These are phyloP conservation scores for Arachis hypogaea DNA, from an alignment of 306 rosid species.

Conservation along the genomic window DNA sequence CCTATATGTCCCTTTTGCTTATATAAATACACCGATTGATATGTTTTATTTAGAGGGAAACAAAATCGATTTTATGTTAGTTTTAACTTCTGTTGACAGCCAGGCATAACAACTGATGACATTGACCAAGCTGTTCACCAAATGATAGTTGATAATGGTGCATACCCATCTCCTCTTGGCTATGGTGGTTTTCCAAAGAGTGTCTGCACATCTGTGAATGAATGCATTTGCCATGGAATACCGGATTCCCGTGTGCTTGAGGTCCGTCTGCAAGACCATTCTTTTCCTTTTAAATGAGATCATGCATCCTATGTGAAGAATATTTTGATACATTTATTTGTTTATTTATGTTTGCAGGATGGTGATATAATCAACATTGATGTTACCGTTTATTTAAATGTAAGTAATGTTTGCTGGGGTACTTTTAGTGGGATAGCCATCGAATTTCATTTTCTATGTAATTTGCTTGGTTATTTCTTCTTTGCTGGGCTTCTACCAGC, in stretches of 20 bases:
- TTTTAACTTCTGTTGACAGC: slow-evolving; percentile 83
- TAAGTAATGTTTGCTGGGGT: slow-evolving; percentile 45
- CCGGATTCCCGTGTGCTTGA: slow-evolving; percentile 88
- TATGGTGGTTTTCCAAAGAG: slow-evolving; percentile 97
- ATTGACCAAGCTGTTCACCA: slow-evolving; percentile 93
- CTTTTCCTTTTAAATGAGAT: neutral
- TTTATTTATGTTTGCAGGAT: slow-evolving; percentile 61
- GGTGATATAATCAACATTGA: slow-evolving; percentile 94
- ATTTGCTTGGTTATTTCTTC: neutral
- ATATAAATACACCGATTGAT: slow-evolving; percentile 18
- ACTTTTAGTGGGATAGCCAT: slow-evolving; percentile 16
- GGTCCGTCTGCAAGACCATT: slow-evolving; percentile 48
- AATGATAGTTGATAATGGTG: slow-evolving; percentile 91
- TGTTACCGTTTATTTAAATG: slow-evolving; percentile 90
- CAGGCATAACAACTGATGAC: slow-evolving; percentile 90
- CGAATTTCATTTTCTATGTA: slow-evolving; percentile 15
- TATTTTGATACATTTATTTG: slow-evolving; percentile 18
- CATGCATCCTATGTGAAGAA: slow-evolving; percentile 19
- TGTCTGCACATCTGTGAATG: slow-evolving; percentile 96
- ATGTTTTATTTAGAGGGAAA: slow-evolving; percentile 20
- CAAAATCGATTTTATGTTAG: slow-evolving; percentile 26
- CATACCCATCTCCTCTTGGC: slow-evolving; percentile 96
- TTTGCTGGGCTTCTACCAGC: neutral
- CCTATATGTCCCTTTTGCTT: no score
- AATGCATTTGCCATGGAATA: slow-evolving; percentile 95